Base-by-base conservation (phyloP, 139 green algal genomes). In the Micractinium sp. region DNA sequence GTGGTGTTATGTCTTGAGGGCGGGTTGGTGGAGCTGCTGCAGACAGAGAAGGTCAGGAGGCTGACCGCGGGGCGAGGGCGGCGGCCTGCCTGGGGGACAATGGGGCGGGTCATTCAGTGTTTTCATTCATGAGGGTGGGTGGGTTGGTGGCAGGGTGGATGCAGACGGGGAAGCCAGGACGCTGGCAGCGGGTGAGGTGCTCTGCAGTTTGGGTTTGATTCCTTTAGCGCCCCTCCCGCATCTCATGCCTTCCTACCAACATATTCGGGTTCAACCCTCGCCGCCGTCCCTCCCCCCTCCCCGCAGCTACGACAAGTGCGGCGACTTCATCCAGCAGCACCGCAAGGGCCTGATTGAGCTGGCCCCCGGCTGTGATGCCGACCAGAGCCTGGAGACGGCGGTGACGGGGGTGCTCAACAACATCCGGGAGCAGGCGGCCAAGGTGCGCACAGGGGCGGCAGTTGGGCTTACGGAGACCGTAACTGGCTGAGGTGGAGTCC, bases 371-470 rank as follows among this genome's bases (percentile, higher is more conserved):
- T 99, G 97, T 93, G 93, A 99, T 90, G 89, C 94, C 60, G 96
- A 98, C 74, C 91, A 98, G 92, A 97, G 93, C 18, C 93, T 99
- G 79, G 98, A 99, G 91, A 88, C 93, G 2, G 78, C 91, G 38
- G 94, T 99, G 22, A 98, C 95, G 63, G 93, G 96, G 38, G 95
- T 97, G 86, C 94, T 99, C 9, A 99, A 99, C 93, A 90, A 93
- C 89, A 98, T 99, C 80, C 95, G 97, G 23, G 95, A 98, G 81
- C 89, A 94, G 71, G 97, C 95, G n/a, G 96, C 95, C n/a, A 95
- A 95, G 86, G 93, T 95, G 88, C 80, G 91, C 18, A 23, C 79
- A 63, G 66, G 25, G 47, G n/a, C 33, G 47, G 47, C 9, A 56
- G 47, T 56, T 56, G 47, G 47, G 47, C 47, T 56, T 29, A 20